Base-by-base conservation (phyloP, 2,329 filamentous ascomycete species). In the Colletotrichum graminicola region DNA sequence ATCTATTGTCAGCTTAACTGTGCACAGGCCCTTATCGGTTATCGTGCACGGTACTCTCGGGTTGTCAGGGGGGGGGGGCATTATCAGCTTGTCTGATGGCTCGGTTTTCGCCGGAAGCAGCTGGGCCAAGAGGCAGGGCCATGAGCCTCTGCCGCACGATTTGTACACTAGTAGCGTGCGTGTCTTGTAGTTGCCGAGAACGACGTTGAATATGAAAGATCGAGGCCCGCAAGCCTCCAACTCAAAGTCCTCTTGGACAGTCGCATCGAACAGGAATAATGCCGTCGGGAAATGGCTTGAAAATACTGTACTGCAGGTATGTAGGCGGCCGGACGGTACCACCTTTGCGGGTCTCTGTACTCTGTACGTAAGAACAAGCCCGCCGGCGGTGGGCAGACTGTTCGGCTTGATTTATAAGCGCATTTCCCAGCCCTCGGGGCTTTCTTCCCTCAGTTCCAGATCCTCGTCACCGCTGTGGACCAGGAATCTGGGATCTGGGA, bases 81-180 rank as follows among this genome's bases (percentile, higher is more conserved):
- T n/a, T n/a, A n/a, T n/a, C n/a, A n/a, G n/a, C n/a, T n/a, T n/a
- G n/a, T n/a, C n/a, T n/a, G n/a, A n/a, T n/a, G n/a, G n/a, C n/a
- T n/a, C n/a, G 67, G 36, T 47, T 71, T 47, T 45, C 26, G 43
- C 65, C 67, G 63, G 67, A 32, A 51, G 49, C 26, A 43, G 54
- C 16, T 23, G n/a, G 14, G 41, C 4, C 16, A n/a, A 29, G 41
- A 45, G 18, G n/a, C n/a, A n/a, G n/a, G n/a, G n/a, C 4, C 16
- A n/a, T 43, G 41, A 45, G 18, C 29, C 57, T 41, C 34, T 26
- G 39, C 23, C 45, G n/a, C n/a, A 23, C n/a, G n/a, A 11, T 23
- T 23, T 23, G 10, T 23, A 39, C 10, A 7, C 11, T 11, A 45
- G 18, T 12, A 23, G 49, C 23, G 7, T 23, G 26, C 23, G 6